These are phyloP conservation scores for Saprolegnia parasitica DNA, from an alignment of 352 stramenopile species.

Conservation along the genomic window DNA sequence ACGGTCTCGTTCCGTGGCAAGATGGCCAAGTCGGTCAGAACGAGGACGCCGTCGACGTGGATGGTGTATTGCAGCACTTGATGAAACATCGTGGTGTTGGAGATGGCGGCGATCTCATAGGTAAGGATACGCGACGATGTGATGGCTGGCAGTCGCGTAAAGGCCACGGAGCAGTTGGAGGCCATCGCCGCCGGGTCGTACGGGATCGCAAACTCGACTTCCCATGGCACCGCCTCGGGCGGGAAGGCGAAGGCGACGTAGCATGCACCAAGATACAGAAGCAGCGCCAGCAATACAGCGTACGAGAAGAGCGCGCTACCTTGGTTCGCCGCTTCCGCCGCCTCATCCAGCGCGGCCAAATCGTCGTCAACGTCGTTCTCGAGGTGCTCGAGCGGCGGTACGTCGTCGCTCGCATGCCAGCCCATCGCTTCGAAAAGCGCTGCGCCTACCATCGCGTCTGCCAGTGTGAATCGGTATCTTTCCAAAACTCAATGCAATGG, in stretches of 20 bases:
- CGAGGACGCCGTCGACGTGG: slow-evolving; percentile 17
- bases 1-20: background rate
- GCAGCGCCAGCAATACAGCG: slow-evolving; percentile 1
- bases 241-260: slow-evolving; percentile 17
- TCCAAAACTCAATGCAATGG: background rate
- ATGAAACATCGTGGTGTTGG: background rate
- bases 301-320: slow-evolving; percentile 2
- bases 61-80: slow-evolving; percentile 28
- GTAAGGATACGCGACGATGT: slow-evolving; percentile 8
- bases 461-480: background rate
- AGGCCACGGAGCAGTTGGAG: slow-evolving; percentile 19
- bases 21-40: slow-evolving; percentile 24
- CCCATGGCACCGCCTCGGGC: slow-evolving; percentile 2
- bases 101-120: slow-evolving; percentile 11
- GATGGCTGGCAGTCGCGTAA: background rate
- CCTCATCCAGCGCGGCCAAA: no score
- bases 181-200: slow-evolving; percentile 4
- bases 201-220: slow-evolving; percentile 24
- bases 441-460: no score
- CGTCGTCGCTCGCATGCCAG: background rate
- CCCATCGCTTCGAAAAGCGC: background rate
- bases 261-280: slow-evolving; percentile 20
- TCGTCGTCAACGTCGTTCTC: background rate
- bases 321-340: background rate
- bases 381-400: slow-evolving; percentile 8